phyloP scores from a whole-genome alignment of 2,329 filamentous ascomycete species.

The Exophiala aquamarina region DNA sequence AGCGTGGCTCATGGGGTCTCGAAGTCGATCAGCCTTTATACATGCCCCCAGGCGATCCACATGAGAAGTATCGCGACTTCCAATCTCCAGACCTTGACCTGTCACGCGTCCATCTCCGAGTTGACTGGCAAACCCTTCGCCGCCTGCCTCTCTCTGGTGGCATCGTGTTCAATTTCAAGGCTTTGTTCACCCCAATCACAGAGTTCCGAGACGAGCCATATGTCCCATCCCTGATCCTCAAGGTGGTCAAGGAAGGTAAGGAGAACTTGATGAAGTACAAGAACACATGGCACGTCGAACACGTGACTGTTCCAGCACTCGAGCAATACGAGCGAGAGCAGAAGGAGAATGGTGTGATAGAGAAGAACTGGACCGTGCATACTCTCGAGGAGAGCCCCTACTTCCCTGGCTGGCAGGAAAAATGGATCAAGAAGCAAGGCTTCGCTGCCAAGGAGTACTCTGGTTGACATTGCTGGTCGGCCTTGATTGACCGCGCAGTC shows the following conservation, averaged over 20 bases:
- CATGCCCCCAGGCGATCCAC: conserved; percentile 67
- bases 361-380: conserved; percentile 62
- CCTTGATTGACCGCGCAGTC: too few relatives aligned
- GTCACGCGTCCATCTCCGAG: conserved; percentile 66
- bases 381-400: conserved; percentile 76
- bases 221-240: conserved; percentile 67
- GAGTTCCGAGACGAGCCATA: conserved; percentile 72
- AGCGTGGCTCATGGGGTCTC: conserved; percentile 80
- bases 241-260: conserved; percentile 71
- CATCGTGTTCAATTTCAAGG: conserved; percentile 87
- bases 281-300: conserved; percentile 75
- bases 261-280: conserved; percentile 74
- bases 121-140: conserved; percentile 86
- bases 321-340: conserved; percentile 67
- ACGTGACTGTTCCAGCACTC: conserved; percentile 66
- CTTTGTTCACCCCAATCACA: conserved; percentile 71
- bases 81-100: conserved; percentile 60
- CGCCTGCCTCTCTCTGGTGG: conserved; percentile 73
- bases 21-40: conserved; percentile 75
- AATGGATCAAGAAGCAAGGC: conserved; percentile 67
- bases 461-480: too few relatives aligned
- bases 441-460: conserved; percentile 36
- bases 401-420: conserved; percentile 73
- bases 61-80: conserved; percentile 58
- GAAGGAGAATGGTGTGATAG: conserved; percentile 59